Evolutionary conservation across 805 yeast species (phyloP).

Genomic region (Wickerhamiella siamensis): DNA sequence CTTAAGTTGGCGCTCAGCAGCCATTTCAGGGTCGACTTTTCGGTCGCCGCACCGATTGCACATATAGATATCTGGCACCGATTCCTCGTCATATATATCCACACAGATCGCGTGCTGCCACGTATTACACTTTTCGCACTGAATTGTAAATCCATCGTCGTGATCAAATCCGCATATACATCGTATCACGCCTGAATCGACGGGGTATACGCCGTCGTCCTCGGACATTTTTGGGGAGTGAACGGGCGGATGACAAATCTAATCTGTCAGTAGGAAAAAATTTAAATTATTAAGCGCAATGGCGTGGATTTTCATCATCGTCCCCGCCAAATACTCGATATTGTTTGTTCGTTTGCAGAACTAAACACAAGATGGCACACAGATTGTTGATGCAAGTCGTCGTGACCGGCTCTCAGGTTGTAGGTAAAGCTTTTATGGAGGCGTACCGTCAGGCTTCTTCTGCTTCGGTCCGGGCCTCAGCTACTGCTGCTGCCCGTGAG

Average conservation of each 20-base stretch:
- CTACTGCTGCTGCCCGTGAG: constrained; percentile 30
- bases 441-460: constrained; percentile 95
- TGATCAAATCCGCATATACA: constrained; percentile 81
- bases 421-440: constrained; percentile 91
- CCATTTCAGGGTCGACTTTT: constrained; percentile 31
- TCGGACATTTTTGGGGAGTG: neutral
- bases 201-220: constrained; percentile 10
- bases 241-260: neutral
- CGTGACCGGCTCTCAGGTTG: constrained; percentile 88
- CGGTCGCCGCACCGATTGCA: constrained; percentile 66
- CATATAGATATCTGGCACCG: constrained; percentile 68
- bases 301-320: no score
- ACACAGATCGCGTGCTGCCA: constrained; percentile 96
- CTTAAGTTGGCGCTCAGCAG: constrained; percentile 29
- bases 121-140: constrained; percentile 79
- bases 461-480: constrained; percentile 56
- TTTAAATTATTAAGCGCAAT: no score
- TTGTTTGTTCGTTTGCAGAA: no score
- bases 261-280: no score
- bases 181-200: constrained; percentile 70
- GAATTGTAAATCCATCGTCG: constrained; percentile 91
- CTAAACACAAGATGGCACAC: constrained; percentile 51
- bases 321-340: no score
- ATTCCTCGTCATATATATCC: constrained; percentile 53
- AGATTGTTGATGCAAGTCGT: constrained; percentile 78